Evolutionary conservation across 768 basidiomycete genomes (phyloP), one percentile per base, ranked within the genome.

Genomic region (Daedaleopsis sinensis): DNA sequence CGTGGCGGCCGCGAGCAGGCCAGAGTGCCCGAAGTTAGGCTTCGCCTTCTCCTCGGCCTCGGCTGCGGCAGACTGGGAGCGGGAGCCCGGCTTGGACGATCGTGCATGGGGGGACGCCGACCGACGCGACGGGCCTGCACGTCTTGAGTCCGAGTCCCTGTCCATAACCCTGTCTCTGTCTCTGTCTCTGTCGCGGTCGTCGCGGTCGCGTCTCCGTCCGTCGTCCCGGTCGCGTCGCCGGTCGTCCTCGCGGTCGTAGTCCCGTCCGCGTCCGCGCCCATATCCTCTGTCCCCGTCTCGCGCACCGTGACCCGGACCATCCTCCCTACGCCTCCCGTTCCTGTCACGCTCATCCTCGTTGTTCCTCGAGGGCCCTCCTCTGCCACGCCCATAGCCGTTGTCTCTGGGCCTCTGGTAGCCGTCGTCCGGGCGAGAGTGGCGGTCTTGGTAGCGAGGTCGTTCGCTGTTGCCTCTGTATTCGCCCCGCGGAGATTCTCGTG

Each of bases 1-100:
- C 2, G 97, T 98, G 70, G 93, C 97, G 5, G 96, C 96, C 0
- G 96, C 97, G 39, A 99, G 84, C 8, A 96, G 80, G 13, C 97
- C 97, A 19, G 94, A 97, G 5, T 84, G 83, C 16, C 78, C 83
- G 72, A 96, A 98, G 71, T 97, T 96, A 11, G 97, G 96, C 76
- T 96, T 94, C 6, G 84, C 77, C 70, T 90, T 90, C 68, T 83
- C 82, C 49, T 78, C 77, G 42, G 68, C 75, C 49, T 78, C 77
- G 42, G 68, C 75, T 5, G 85, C 83, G 42, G 74, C 77, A 1
- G 84, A 81, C 4, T 65, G 69, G 32, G 83, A 78, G 18, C 53
- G 60, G 10, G 76, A 74, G 19, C 27, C 64, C 5, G 64, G 65
- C 35, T 46, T 37, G n/a, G 78, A 77, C 8, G 74, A 72, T 13